These are phyloP conservation scores for Eucalyptus viminalis DNA, from an alignment of 345 rosid species.

Conservation along the genomic window DNA sequence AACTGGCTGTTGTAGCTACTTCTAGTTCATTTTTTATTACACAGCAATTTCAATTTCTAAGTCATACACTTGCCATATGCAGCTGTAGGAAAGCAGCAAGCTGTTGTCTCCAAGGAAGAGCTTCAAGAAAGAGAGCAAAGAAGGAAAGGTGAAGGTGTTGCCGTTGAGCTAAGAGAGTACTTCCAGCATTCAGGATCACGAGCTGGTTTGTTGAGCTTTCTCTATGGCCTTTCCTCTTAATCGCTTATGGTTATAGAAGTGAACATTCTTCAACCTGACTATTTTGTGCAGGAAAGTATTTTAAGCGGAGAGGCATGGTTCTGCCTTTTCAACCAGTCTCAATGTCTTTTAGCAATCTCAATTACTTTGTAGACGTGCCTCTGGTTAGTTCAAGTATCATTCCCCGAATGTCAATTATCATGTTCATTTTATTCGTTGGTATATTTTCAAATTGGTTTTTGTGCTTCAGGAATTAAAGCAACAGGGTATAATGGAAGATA, in stretches of 20 bases:
- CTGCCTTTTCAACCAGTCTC: constrained; percentile 98
- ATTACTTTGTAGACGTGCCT: constrained; percentile 86
- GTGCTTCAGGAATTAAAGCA: constrained; percentile 75
- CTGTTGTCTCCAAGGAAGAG: constrained; percentile 88
- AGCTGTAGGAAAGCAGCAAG: constrained; percentile 82
- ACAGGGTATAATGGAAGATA: constrained; percentile 78
- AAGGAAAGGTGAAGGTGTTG: constrained; percentile 63
- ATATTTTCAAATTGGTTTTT: not conserved
- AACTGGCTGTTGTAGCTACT: not conserved
- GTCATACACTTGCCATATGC: not conserved
- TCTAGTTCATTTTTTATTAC: not conserved
- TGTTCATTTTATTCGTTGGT: not conserved
- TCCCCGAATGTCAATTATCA: not conserved
- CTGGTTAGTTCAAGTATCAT: constrained; percentile 34
- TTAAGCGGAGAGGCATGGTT: constrained; percentile 92
- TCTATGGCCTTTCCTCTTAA: not conserved
- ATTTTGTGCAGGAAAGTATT: constrained; percentile 56
- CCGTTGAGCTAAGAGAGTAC: constrained; percentile 74
- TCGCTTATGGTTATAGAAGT: not conserved
- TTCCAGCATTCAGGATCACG: constrained; percentile 69
- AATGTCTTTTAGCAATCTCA: constrained; percentile 78
- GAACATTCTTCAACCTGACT: not conserved
- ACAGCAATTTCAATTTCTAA: not conserved
- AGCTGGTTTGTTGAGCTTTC: constrained; percentile 22
- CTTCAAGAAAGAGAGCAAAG: constrained; percentile 73